phyloP scores from a whole-genome alignment of 257 asterid species.

The Fraxinus quadrangulata region DNA sequence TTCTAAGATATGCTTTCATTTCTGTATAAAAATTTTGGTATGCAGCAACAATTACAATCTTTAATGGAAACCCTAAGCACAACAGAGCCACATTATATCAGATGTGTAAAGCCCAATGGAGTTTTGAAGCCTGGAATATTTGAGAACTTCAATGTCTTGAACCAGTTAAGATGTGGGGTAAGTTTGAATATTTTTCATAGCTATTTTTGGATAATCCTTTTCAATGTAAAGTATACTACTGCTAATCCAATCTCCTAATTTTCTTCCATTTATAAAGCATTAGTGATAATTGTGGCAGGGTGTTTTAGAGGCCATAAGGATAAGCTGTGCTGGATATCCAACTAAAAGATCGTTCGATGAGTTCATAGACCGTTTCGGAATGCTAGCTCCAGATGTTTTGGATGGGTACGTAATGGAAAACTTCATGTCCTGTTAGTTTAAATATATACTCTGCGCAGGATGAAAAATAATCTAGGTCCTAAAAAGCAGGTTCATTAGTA shows the following conservation, averaged over 20 bases:
- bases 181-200: constrained; percentile 32
- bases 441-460: constrained; percentile 19
- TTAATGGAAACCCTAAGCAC: constrained; percentile 88
- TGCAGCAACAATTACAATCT: constrained; percentile 93
- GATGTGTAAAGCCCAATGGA: constrained; percentile 94
- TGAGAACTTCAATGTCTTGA: constrained; percentile 82
- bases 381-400: constrained; percentile 75
- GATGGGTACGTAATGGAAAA: constrained; percentile 62
- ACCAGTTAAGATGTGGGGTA: constrained; percentile 95
- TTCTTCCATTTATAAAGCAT: constrained; percentile 26
- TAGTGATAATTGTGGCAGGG: constrained; percentile 59
- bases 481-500: background rate
- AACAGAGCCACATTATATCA: constrained; percentile 94
- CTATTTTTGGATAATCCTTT: constrained; percentile 8
- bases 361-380: constrained; percentile 92
- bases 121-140: constrained; percentile 92
- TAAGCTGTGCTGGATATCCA: constrained; percentile 97
- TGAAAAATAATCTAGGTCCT: background rate
- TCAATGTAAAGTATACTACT: background rate
- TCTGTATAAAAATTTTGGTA: constrained; percentile 24
- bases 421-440: constrained; percentile 25
- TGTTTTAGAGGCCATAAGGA: constrained; percentile 94
- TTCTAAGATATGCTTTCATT: constrained; percentile 25
- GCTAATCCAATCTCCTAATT: constrained; percentile 3
- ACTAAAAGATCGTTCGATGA: constrained; percentile 90